Conservation (phyloP, 129 eudicot genomes). For the Artemisia argyi region DNA sequence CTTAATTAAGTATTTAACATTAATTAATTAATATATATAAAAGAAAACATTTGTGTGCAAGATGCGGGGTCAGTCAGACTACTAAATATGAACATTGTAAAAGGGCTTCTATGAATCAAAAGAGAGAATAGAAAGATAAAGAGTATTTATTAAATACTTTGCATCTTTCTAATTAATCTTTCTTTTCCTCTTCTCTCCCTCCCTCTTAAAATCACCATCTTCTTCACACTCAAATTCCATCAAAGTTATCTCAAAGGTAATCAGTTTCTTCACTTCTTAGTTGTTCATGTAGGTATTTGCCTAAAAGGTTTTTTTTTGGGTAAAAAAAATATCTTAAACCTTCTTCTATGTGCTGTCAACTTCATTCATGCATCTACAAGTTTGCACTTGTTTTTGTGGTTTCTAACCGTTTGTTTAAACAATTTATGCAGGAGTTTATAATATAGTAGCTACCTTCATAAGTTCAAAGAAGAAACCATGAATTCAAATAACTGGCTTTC, state of each 20-base stretch:
- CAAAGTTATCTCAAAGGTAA: constrained; percentile 19
- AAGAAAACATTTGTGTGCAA: constrained; percentile 19
- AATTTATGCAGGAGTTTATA: constrained; percentile 45
- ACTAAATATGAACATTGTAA: constrained; percentile 39
- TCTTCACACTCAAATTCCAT: constrained; percentile 25
- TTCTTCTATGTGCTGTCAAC: neutral
- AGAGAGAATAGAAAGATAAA: constrained; percentile 28
- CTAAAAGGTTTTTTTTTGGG: too few relatives aligned
- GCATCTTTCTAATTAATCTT: constrained; percentile 34
- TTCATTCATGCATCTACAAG: neutral
- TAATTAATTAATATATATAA: neutral
- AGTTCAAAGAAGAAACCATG: constrained; percentile 44
- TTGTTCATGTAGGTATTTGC: too few relatives aligned
- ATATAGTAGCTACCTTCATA: constrained; percentile 7
- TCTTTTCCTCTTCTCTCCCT: constrained; percentile 37
- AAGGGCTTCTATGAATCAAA: constrained; percentile 41
- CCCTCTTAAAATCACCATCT: constrained; percentile 20
- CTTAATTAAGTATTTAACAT: constrained; percentile 17
- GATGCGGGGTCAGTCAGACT: constrained; percentile 39
- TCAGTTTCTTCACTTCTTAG: neutral
- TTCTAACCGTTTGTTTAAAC: constrained; percentile 18
- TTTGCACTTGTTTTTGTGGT: neutral
- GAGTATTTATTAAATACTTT: constrained; percentile 41
- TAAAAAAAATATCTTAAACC: too few relatives aligned
- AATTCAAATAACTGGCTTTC: constrained; percentile 98